Conservation (phyloP, 805 yeast species). For the Hanseniaspora occidentalis region DNA sequence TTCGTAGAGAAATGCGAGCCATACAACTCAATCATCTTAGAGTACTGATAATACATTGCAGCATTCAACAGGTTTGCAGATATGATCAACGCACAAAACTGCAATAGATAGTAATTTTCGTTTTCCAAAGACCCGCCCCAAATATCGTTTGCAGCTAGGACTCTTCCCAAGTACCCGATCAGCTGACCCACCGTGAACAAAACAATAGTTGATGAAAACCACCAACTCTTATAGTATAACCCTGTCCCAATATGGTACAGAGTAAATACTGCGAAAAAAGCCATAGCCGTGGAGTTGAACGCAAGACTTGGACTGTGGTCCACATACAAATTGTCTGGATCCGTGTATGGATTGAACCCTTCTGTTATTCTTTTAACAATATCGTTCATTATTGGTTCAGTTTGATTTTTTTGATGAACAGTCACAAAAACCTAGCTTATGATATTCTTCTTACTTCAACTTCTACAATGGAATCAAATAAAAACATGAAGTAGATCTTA, state of each 20-base stretch:
- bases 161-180: slow-evolving; percentile 55
- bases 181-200: slow-evolving; percentile 35
- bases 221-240: slow-evolving; percentile 40
- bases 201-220: slow-evolving; percentile 30
- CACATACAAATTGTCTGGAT: slow-evolving; percentile 2
- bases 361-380: too few relatives aligned
- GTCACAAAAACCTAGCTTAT: too few relatives aligned
- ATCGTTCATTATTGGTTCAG: too few relatives aligned
- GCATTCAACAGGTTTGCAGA: slow-evolving; percentile 83
- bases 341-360: neutral
- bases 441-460: too few relatives aligned
- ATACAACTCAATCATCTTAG: slow-evolving; percentile 50
- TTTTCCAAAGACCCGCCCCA: slow-evolving; percentile 9
- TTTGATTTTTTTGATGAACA: too few relatives aligned
- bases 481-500: too few relatives aligned
- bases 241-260: slow-evolving; percentile 31
- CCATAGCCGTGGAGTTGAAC: slow-evolving; percentile 47
- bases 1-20: slow-evolving; percentile 35
- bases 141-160: slow-evolving; percentile 30
- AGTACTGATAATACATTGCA: slow-evolving; percentile 63
- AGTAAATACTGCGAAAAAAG: slow-evolving; percentile 39
- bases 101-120: slow-evolving; percentile 39
- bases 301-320: slow-evolving; percentile 39
- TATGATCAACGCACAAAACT: slow-evolving; percentile 55
- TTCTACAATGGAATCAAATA: too few relatives aligned